Evolutionary conservation across 1,284 basidiomycete species (phyloP).

Genomic region (Mycena citricolor): DNA sequence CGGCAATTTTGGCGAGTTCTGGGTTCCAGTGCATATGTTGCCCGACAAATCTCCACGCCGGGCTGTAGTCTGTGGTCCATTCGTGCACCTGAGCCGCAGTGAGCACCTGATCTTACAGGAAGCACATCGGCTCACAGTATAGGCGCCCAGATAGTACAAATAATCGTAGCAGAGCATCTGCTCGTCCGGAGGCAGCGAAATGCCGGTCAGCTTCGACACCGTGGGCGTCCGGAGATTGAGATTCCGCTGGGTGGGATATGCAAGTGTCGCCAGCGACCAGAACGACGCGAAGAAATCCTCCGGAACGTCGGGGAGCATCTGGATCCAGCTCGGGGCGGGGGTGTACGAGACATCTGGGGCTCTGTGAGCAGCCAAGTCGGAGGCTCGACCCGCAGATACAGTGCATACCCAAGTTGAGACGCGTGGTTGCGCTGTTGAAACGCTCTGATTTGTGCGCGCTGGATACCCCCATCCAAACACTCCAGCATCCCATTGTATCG

Average conservation of each 20-base stretch:
- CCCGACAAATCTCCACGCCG: slow-evolving; percentile 50
- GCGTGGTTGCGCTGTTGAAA: slow-evolving; percentile 40
- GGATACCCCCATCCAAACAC: slow-evolving; percentile 56
- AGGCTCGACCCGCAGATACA: neutral
- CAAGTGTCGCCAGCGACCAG: slow-evolving; percentile 45
- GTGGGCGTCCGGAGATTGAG: slow-evolving; percentile 30
- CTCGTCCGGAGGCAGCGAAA: slow-evolving; percentile 47
- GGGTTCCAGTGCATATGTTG: slow-evolving; percentile 46
- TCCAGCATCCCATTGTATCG: slow-evolving; percentile 74
- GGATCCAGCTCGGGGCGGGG: slow-evolving; percentile 41
- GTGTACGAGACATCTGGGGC: slow-evolving; percentile 50
- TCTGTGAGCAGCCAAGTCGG: slow-evolving; percentile 2
- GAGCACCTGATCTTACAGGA: neutral
- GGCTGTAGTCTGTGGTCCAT: slow-evolving; percentile 45
- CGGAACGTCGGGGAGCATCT: slow-evolving; percentile 26
- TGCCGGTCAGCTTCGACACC: slow-evolving; percentile 35
- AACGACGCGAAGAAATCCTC: slow-evolving; percentile 46
- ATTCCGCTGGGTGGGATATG: slow-evolving; percentile 42
- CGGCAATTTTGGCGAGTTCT: slow-evolving; percentile 38
- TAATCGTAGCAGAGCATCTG: slow-evolving; percentile 56
- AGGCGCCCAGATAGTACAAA: slow-evolving; percentile 46
- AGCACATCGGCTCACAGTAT: slow-evolving; percentile 19
- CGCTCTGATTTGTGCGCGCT: slow-evolving; percentile 45
- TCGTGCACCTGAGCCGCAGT: slow-evolving; percentile 43
- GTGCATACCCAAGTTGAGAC: slow-evolving; percentile 52